Evolutionary conservation across 805 yeast genomes (phyloP).

Genomic region (Teunomyces funiuensis): DNA sequence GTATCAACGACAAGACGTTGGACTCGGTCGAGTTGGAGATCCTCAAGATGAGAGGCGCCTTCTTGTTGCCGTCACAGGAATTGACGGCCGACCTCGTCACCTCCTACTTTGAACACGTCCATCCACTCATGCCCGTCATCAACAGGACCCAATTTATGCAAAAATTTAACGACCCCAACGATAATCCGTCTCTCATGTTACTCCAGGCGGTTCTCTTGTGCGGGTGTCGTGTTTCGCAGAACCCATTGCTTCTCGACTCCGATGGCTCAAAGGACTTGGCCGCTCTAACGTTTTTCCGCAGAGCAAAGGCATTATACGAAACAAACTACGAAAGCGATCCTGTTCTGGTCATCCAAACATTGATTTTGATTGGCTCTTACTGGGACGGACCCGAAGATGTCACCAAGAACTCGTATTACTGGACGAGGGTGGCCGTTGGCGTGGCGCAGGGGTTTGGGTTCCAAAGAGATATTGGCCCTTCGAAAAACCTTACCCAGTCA

Average conservation of each 20-base stretch:
- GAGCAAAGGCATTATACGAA: constrained; percentile 76
- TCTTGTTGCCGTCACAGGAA: constrained; percentile 60
- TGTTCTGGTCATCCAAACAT: constrained; percentile 58
- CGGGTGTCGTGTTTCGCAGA: constrained; percentile 61
- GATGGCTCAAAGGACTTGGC: constrained; percentile 56
- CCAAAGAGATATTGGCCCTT: constrained; percentile 54
- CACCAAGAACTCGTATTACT: constrained; percentile 62
- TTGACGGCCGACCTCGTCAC: constrained; percentile 61
- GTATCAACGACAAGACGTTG: constrained; percentile 29
- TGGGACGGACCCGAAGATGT: constrained; percentile 76
- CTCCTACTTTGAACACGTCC: constrained; percentile 60
- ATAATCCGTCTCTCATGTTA: constrained; percentile 65
- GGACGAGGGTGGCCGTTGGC: constrained; percentile 69
- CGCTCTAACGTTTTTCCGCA: constrained; percentile 52
- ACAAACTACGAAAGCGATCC: constrained; percentile 68
- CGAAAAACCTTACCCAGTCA: constrained; percentile 37
- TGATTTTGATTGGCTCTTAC: constrained; percentile 61
- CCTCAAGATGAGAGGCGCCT: constrained; percentile 66
- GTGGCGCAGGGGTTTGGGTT: constrained; percentile 77
- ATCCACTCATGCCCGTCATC: constrained; percentile 68
- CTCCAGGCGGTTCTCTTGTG: constrained; percentile 67
- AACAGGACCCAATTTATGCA: constrained; percentile 62
- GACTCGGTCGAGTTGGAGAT: constrained; percentile 67
- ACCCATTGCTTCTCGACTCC: constrained; percentile 51
- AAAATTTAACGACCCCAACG: constrained; percentile 51